Percentiles rank a stretch among this genome's conserved stretches.
phyloP scores from a whole-genome alignment of 805 yeast genomes.

The Candida arabinofermentans region DNA sequence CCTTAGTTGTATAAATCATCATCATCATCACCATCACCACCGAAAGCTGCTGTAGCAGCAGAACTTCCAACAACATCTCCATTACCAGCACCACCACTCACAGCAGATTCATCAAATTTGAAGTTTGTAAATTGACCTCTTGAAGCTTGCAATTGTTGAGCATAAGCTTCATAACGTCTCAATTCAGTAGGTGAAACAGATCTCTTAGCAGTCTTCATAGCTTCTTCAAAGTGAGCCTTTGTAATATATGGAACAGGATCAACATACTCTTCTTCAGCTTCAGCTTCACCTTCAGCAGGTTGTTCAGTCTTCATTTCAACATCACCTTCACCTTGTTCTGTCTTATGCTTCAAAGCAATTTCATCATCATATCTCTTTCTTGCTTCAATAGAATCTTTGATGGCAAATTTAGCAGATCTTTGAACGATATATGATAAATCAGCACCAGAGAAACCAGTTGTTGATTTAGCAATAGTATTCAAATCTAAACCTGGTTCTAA shows the following conservation, averaged over 20 bases:
- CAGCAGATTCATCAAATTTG: constrained; percentile 52
- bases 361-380: constrained; percentile 43
- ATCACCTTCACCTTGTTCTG: constrained; percentile 35
- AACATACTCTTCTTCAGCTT: constrained; percentile 64
- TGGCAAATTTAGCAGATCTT: constrained; percentile 98
- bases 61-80: constrained; percentile 30
- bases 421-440: constrained; percentile 96
- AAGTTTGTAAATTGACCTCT: constrained; percentile 93
- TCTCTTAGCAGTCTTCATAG: constrained; percentile 98
- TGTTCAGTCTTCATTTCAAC: constrained; percentile 31
- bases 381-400: constrained; percentile 93
- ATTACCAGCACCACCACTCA: constrained; percentile 22
- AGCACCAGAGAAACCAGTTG: constrained; percentile 99
- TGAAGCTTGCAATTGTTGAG: constrained; percentile 92
- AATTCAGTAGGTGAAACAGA: constrained; percentile 96
- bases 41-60: constrained; percentile 42
- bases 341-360: constrained; percentile 48
- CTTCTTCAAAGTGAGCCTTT: constrained; percentile 94
- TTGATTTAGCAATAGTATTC: constrained; percentile 82
- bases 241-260: constrained; percentile 97
- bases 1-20: constrained; percentile 38
- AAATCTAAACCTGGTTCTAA: constrained; percentile 95
- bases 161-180: constrained; percentile 97
- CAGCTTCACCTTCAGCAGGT: no score
- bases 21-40: constrained; percentile 45